Base-by-base conservation (phyloP, 768 basidiomycete species). In the Gymnopilus junonius region DNA sequence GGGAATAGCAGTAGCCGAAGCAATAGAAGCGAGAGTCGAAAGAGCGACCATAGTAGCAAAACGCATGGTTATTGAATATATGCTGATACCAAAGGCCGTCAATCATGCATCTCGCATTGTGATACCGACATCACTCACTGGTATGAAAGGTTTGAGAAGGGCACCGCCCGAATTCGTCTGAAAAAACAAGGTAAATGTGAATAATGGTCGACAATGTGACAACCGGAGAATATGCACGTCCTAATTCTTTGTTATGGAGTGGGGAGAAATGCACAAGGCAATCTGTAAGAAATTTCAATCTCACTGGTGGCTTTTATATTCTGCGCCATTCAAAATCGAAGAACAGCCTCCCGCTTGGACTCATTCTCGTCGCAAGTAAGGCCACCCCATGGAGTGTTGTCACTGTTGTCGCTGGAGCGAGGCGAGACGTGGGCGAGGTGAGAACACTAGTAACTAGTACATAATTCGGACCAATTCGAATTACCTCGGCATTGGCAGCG, bases 251-350 rank as follows among this genome's bases (percentile, higher is more conserved):
- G 31, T 15, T 51, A 17, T n/a, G 48, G 27, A 51, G 48, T 17
- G 48, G 48, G 48, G 48, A 51, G 48, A 48, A 48, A 51, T 51
- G 48, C 48, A 51, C 48, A 29, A 51, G 48, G 48, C 48, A 51
- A 29, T 32, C 48, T 51, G 17, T n/a, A 20, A n/a, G 48, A 51
- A 32, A 27, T 1, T 51, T 8, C 32, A 1, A 29, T 2, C 8
- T 29, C 27, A n/a, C 48, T 14, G 4, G 27, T 27, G 48, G 27
- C 14, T 11, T 51, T 51, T 51, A 51, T 51, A 27, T 3, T 23
- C 12, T 25, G 25, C n/a, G 35, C 42, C n/a, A n/a, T 31, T 8
- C 48, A 31, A n/a, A n/a, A n/a, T n/a, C n/a, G n/a, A n/a, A n/a
- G 48, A 20, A 51, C 25, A 4, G 45, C n/a, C n/a, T n/a, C n/a